Evolutionary conservation across 75 land plant genomes (phyloP).

Genomic region (Selaginella tamariscina): DNA sequence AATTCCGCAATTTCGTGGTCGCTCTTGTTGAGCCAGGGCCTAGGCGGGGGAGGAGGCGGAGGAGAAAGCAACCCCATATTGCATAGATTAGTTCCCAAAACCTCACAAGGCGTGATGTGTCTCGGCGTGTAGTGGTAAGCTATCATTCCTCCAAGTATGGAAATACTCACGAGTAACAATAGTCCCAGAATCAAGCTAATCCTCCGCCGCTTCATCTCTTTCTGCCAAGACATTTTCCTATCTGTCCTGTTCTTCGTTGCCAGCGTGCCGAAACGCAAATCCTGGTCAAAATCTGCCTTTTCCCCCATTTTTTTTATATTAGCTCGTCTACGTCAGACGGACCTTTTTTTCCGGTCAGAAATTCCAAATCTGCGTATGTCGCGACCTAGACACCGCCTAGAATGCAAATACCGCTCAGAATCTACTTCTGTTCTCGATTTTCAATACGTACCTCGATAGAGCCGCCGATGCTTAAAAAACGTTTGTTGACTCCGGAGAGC

Average conservation of each 20-base stretch:
- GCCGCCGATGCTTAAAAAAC: too few species aligned
- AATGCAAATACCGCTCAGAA: too few species aligned
- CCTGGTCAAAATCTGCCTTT: too few species aligned
- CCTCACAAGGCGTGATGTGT: constrained; percentile 16
- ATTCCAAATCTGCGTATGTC: too few species aligned
- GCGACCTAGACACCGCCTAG: too few species aligned
- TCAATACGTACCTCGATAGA: too few species aligned
- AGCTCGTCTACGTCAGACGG: too few species aligned
- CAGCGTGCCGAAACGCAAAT: neutral
- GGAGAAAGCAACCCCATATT: neutral
- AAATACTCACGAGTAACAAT: neutral
- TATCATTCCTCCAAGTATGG: neutral
- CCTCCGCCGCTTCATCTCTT: neutral
- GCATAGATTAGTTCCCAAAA: constrained; percentile 17
- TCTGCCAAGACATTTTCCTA: neutral
- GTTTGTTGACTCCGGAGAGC: too few species aligned
- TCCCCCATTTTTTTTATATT: too few species aligned
- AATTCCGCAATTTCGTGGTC: constrained; percentile 58
- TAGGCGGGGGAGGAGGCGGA: constrained; percentile 8
- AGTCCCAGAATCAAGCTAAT: neutral
- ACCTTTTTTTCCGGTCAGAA: too few species aligned
- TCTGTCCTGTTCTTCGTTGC: too few species aligned
- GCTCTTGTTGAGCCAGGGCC: constrained; percentile 24
- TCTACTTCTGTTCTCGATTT: too few species aligned
- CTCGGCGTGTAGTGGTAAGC: constrained; percentile 9